Conservation (phyloP, 1,284 basidiomycete genomes). For the Coniferiporia sulphurascens region DNA sequence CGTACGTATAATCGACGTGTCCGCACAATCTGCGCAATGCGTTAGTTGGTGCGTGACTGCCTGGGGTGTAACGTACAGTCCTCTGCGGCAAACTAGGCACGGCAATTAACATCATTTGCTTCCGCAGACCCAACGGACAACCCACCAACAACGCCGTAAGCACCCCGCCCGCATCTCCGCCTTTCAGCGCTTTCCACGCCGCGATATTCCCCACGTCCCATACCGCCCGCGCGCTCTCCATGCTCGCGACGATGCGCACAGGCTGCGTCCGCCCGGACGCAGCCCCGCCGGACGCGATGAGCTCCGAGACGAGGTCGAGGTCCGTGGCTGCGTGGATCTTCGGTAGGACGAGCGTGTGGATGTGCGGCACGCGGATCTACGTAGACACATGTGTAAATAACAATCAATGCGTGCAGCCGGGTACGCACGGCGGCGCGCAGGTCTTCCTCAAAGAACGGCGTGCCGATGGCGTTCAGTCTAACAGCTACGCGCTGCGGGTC, state of each 20-base stretch:
- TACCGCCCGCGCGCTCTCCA: conserved; percentile 72
- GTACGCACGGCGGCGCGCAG: conserved; percentile 57
- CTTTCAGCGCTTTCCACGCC: conserved; percentile 49
- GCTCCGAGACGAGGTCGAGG: conserved; percentile 55
- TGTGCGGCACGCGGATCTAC: conserved; percentile 41
- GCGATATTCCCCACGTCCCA: conserved; percentile 61
- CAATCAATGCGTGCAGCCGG: neutral
- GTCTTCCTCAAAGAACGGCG: conserved; percentile 69
- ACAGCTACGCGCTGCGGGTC: conserved; percentile 56
- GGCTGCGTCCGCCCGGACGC: conserved; percentile 27
- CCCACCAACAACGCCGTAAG: conserved; percentile 50
- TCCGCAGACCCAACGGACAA: conserved; percentile 4
- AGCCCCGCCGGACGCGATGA: conserved; percentile 33
- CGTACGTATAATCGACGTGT: conserved; percentile 83
- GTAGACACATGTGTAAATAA: neutral
- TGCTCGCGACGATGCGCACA: conserved; percentile 66
- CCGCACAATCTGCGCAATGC: conserved; percentile 68
- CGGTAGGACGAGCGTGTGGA: conserved; percentile 69
- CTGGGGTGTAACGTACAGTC: conserved; percentile 57
- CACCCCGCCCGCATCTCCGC: conserved; percentile 40
- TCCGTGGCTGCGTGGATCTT: conserved; percentile 72
- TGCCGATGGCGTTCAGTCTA: conserved; percentile 72
- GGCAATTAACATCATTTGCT: conserved; percentile 11
- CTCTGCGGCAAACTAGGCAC: conserved; percentile 77
- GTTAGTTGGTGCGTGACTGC: neutral